Percentiles rank a stretch among this genome's conserved stretches.
Evolutionary conservation across 768 basidiomycete species (phyloP).

Genomic region (Lyophyllum decastes): DNA sequence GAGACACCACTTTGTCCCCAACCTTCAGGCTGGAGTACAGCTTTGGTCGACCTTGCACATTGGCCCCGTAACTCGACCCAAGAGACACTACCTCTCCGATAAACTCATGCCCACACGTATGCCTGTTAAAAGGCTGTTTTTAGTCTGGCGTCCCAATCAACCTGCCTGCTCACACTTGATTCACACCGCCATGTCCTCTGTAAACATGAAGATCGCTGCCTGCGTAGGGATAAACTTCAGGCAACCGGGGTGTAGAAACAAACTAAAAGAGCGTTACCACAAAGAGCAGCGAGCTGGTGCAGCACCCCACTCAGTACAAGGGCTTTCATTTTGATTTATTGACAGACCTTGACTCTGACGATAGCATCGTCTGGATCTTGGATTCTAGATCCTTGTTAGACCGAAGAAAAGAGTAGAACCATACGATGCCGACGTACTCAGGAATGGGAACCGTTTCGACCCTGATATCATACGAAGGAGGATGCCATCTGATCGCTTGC

Average conservation of each 20-base stretch:
- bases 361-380: conserved; percentile 77
- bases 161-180: conserved; percentile 46
- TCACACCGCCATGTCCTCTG: conserved; percentile 57
- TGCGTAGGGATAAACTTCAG: conserved; percentile 17
- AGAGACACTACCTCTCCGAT: conserved; percentile 71
- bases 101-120: conserved; percentile 76
- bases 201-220: conserved; percentile 78
- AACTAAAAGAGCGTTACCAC: conserved; percentile 39
- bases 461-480: conserved; percentile 69
- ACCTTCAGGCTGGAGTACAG: conserved; percentile 66
- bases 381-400: conserved; percentile 36
- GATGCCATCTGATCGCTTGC: conserved; percentile 62
- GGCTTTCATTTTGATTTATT: background rate
- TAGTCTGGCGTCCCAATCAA: background rate
- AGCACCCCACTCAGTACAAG: background rate
- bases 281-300: conserved; percentile 63
- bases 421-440: conserved; percentile 25
- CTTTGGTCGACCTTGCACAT: conserved; percentile 49
- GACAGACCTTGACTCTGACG: conserved; percentile 65
- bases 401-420: background rate
- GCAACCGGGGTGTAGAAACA: background rate
- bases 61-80: conserved; percentile 54
- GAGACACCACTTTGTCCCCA: conserved; percentile 78
- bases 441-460: conserved; percentile 66
- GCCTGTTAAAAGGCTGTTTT: conserved; percentile 33